A percentile compares a stretch with the other conserved stretches of the same genome.
These are phyloP conservation scores for Kodamaea hsintzibuensis DNA, from an alignment of 805 yeast genomes.

Conservation along the genomic window DNA sequence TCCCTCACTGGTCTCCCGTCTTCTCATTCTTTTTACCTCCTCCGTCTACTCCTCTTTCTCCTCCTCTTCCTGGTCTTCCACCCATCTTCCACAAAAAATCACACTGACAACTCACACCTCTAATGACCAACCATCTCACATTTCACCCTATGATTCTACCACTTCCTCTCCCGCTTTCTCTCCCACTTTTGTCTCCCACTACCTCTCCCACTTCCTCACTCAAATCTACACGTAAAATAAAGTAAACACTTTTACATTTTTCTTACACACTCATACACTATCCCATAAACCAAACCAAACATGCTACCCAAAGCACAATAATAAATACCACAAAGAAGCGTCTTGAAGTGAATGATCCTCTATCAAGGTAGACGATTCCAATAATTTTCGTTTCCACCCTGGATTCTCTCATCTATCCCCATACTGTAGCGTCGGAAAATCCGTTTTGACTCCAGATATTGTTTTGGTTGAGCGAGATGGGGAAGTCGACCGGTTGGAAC, in stretches of 20 bases:
- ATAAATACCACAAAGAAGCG: background rate
- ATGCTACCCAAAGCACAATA: background rate
- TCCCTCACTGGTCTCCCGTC: too few relatives aligned
- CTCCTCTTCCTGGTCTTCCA: too few relatives aligned
- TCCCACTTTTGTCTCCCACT: too few relatives aligned
- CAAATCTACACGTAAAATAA: too few relatives aligned
- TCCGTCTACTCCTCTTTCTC: too few relatives aligned
- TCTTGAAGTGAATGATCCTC: background rate
- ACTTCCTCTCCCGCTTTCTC: too few relatives aligned
- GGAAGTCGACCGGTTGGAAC: slow-evolving; percentile 21
- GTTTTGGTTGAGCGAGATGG: slow-evolving; percentile 10
- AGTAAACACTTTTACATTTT: background rate
- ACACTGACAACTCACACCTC: too few relatives aligned
- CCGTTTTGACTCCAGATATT: slow-evolving; percentile 27
- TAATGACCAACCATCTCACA: too few relatives aligned
- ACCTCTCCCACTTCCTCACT: too few relatives aligned
- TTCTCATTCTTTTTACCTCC: too few relatives aligned
- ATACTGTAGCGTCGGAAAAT: slow-evolving; percentile 28
- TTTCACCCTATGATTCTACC: too few relatives aligned
- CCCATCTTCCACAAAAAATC: too few relatives aligned
- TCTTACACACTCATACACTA: background rate
- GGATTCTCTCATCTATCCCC: slow-evolving; percentile 25
- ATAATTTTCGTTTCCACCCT: background rate
- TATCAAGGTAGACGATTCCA: background rate
- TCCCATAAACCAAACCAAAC: slow-evolving; percentile 2